Percentiles rank a stretch among this genome's conserved stretches.
These are phyloP conservation scores for Xanthoparmelia taractica DNA, from an alignment of 495 filamentous ascomycete genomes.

Conservation along the genomic window DNA sequence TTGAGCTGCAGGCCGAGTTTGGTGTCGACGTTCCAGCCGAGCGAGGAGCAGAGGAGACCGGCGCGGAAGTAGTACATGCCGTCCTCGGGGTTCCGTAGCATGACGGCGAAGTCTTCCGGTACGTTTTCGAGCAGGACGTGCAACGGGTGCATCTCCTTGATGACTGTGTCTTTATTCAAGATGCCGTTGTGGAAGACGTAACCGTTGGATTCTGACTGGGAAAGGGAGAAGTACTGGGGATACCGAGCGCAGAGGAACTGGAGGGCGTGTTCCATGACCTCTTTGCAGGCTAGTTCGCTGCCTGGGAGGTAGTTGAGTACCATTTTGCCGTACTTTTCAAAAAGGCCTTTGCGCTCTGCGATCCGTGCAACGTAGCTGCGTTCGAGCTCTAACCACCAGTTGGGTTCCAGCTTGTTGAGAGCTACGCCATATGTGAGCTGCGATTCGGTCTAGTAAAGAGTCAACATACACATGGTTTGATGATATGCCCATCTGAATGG, in stretches of 20 bases:
- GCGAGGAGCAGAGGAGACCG: constrained; percentile 66
- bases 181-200: constrained; percentile 64
- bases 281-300: constrained; percentile 74
- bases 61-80: constrained; percentile 73
- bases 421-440: constrained; percentile 43
- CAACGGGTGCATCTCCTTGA: constrained; percentile 59
- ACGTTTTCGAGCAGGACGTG: constrained; percentile 72
- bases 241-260: constrained; percentile 76
- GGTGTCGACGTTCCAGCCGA: constrained; percentile 72
- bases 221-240: constrained; percentile 67
- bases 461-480: constrained; percentile 84
- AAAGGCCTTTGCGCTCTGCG: constrained; percentile 63
- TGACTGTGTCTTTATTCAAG: constrained; percentile 53
- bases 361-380: constrained; percentile 64
- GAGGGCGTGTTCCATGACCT: constrained; percentile 83
- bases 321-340: constrained; percentile 50
- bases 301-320: constrained; percentile 69
- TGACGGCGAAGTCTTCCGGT: constrained; percentile 82
- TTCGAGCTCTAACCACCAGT: constrained; percentile 91
- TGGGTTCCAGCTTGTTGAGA: constrained; percentile 67
- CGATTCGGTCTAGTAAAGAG: neutral
- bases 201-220: constrained; percentile 37
- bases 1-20: constrained; percentile 69
- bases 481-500: constrained; percentile 86
- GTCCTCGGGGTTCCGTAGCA: constrained; percentile 60